Evolutionary conservation across 495 filamentous ascomycete species (phyloP).

Genomic region (Saxophila tyrrhenica): DNA sequence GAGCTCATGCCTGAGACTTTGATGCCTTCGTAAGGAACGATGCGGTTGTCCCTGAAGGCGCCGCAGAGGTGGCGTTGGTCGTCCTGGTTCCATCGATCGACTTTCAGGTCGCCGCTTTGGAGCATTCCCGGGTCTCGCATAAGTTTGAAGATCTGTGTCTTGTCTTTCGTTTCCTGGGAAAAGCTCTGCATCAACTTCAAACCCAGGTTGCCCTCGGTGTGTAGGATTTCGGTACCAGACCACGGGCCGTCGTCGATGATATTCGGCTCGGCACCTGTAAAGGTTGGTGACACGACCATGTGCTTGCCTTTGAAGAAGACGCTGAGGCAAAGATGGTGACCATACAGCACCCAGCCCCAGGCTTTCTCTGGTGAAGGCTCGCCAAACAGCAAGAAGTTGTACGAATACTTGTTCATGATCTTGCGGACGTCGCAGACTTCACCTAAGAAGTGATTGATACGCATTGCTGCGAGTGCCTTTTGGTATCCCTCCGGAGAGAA

Average conservation of each 20-base stretch:
- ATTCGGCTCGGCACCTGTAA: constrained; percentile 68
- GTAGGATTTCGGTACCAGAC: constrained; percentile 51
- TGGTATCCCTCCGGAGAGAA: constrained; percentile 58
- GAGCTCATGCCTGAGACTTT: constrained; percentile 32
- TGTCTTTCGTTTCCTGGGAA: constrained; percentile 30
- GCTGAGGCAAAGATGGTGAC: constrained; percentile 61
- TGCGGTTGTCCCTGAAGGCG: constrained; percentile 66
- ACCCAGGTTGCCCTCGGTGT: constrained; percentile 49
- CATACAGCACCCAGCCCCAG: constrained; percentile 66
- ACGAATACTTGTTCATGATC: constrained; percentile 61
- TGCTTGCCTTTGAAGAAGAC: constrained; percentile 51
- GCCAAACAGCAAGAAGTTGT: constrained; percentile 59
- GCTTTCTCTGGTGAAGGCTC: constrained; percentile 38
- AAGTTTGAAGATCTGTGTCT: constrained; percentile 43
- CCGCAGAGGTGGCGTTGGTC: constrained; percentile 65
- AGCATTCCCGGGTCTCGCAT: constrained; percentile 54
- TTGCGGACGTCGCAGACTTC: constrained; percentile 46
- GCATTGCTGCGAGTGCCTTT: constrained; percentile 57
- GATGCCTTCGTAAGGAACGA: constrained; percentile 62
- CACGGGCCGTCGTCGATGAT: constrained; percentile 52
- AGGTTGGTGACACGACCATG: constrained; percentile 56
- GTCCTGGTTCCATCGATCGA: constrained; percentile 61
- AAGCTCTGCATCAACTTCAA: constrained; percentile 58
- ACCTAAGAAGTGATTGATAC: constrained; percentile 67
- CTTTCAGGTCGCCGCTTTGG: constrained; percentile 21